phyloP scores from a whole-genome alignment of 129 eudicot genomes.

The Flaveria sonorensis region DNA sequence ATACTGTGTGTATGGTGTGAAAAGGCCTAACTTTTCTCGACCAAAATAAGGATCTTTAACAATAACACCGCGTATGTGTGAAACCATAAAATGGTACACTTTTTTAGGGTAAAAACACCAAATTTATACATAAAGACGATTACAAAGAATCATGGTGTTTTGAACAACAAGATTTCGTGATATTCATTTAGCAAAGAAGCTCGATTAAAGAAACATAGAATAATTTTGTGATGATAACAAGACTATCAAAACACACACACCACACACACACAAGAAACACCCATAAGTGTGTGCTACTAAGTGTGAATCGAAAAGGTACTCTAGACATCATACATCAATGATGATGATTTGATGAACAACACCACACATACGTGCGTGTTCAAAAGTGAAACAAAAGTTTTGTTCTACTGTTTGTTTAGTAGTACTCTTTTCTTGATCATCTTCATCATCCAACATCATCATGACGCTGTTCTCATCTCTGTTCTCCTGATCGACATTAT shows the following conservation, averaged over 20 bases:
- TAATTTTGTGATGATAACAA: not conserved
- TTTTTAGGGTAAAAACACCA: conserved; percentile 22
- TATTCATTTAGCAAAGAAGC: not conserved
- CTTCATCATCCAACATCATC: conserved; percentile 23
- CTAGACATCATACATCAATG: conserved; percentile 16
- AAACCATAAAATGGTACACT: conserved; percentile 30
- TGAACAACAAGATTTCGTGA: conserved; percentile 8
- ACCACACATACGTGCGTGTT: conserved; percentile 15
- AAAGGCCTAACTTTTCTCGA: conserved; percentile 33
- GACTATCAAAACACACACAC: not conserved
- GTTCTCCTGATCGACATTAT: conserved; percentile 51
- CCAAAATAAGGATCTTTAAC: conserved; percentile 31
- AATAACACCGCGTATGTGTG: conserved; percentile 37
- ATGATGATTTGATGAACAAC: not conserved
- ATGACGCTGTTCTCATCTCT: conserved; percentile 25
- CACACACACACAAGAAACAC: conserved; percentile 8
- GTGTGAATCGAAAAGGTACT: not conserved
- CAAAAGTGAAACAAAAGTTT: not conserved
- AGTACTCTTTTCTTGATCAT: conserved; percentile 54
- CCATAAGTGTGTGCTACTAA: conserved; percentile 22
- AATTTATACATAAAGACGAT: conserved; percentile 14
- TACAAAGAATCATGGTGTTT: conserved; percentile 22
- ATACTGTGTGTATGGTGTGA: conserved; percentile 13
- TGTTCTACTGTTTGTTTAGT: conserved; percentile 69
- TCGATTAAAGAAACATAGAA: not conserved